phyloP scores from a whole-genome alignment of 352 stramenopile species.

The Phytophthora fragariaefolia region DNA sequence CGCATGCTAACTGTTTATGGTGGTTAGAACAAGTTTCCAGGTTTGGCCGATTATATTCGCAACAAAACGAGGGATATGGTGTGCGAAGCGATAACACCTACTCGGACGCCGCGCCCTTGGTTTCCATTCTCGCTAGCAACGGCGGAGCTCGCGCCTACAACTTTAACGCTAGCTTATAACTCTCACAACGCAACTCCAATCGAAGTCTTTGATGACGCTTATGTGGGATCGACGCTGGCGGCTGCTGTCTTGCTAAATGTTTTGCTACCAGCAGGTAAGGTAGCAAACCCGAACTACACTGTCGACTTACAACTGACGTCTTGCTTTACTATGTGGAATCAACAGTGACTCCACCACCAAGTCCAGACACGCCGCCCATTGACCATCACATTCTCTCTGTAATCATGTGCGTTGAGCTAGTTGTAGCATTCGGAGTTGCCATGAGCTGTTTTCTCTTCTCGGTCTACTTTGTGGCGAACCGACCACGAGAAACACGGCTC shows the following conservation, averaged over 20 bases:
- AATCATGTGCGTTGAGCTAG: slow-evolving; percentile 88
- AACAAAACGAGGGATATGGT: slow-evolving; percentile 82
- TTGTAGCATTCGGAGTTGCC: slow-evolving; percentile 83
- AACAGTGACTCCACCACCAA: slow-evolving; percentile 67
- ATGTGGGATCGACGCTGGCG: slow-evolving; percentile 64
- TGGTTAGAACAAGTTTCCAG: slow-evolving; percentile 74
- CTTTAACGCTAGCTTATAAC: slow-evolving; percentile 54
- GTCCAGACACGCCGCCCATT: slow-evolving; percentile 76
- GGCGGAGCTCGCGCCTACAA: slow-evolving; percentile 6
- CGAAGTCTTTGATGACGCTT: slow-evolving; percentile 56
- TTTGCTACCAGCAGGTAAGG: slow-evolving; percentile 66
- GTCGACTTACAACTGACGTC: slow-evolving; percentile 11
- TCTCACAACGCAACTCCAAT: slow-evolving; percentile 46
- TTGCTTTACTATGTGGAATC: slow-evolving; percentile 4
- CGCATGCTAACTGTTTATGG: slow-evolving; percentile 20
- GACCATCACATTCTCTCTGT: slow-evolving; percentile 84
- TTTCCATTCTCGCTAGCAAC: slow-evolving; percentile 10
- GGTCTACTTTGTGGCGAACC: slow-evolving; percentile 89
- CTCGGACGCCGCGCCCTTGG: slow-evolving; percentile 7
- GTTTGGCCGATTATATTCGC: slow-evolving; percentile 71
- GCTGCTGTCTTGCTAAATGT: slow-evolving; percentile 77
- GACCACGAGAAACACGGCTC: slow-evolving; percentile 51
- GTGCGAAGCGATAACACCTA: slow-evolving; percentile 40
- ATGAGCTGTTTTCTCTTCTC: slow-evolving; percentile 87
- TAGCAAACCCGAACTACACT: neutral